Base-by-base conservation (phyloP, 1,284 basidiomycete genomes). In the Ganoderma lingzhi region DNA sequence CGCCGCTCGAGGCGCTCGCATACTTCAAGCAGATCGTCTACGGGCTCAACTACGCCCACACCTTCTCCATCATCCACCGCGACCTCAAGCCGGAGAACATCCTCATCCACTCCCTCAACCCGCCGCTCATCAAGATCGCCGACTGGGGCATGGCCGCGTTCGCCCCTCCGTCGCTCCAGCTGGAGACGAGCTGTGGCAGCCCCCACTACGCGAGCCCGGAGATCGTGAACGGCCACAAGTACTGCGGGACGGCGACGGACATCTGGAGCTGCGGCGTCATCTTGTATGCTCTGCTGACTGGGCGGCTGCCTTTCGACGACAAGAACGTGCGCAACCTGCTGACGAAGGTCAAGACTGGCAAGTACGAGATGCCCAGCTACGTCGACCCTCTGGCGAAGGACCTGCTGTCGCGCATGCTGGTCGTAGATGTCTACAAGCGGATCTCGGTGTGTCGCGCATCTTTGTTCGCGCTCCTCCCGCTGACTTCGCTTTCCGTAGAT, bases 121-220 rank as follows among this genome's bases (percentile, higher is more conserved):
- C 96, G 68, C 94, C 95, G 73, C 88, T 96, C 77, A 89, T 98
- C 84, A 99, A 99, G 85, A 95, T 99, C 45, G 98, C 97, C 35
- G 98, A 99, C 82, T 99, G 98, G 90, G 98, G 98, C 56, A 99
- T 99, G 98, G 97, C 98, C 23, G 95, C 96, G 17, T 94, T 96
- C 75, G 92, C 93, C 63, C 91, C 91, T 62, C 93, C 92, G 39
- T 86, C 89, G 51, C 86, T 91, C 60, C 89, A 98, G 80, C 90
- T 99, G 61, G 96, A 99, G 84, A 99, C 97, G 2, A 96, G 93
- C 78, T 99, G 98, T 78, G 98, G 98, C 17, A 96, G 93, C 71
- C 98, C 98, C 64, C 98, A 99, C 82, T 99, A 99, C 75, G 98
- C 97, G 17, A 96, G 93, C 75, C 98, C 98, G 2, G 98, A 99